Evolutionary conservation across 1,284 basidiomycete genomes (phyloP).

Genomic region (Ustilago xerochloae): DNA sequence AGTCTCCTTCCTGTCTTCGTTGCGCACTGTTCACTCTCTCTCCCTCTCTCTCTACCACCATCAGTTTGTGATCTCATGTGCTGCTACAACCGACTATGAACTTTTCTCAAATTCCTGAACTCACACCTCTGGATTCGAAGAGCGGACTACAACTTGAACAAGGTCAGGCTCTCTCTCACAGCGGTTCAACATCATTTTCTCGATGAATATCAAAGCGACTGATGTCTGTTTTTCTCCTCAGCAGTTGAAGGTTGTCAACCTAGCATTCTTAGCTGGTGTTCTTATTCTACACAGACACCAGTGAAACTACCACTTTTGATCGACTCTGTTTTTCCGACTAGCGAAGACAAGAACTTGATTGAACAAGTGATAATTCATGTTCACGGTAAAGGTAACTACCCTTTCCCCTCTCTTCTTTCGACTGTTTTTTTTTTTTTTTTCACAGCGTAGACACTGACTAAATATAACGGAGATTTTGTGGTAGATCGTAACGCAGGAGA

Average conservation of each 20-base stretch:
- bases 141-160: too few species aligned
- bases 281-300: background rate
- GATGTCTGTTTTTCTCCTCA: background rate
- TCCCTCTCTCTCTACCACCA: background rate
- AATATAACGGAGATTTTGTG: too few species aligned
- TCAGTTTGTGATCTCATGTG: background rate
- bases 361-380: constrained; percentile 25
- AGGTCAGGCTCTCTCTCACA: too few species aligned
- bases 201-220: too few species aligned
- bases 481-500: constrained; percentile 19
- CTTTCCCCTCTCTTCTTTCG: background rate
- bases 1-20: too few species aligned
- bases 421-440: background rate
- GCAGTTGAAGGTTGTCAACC: constrained; percentile 4
- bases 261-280: constrained; percentile 3
- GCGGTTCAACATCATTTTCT: too few species aligned
- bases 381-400: constrained; percentile 28
- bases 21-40: too few species aligned
- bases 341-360: background rate
- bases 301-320: constrained; percentile 4
- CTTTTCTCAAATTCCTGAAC: too few species aligned
- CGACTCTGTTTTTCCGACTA: background rate
- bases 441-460: background rate
- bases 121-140: too few species aligned
- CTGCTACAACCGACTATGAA: background rate